phyloP scores from a whole-genome alignment of 768 basidiomycete species.

The Termitomyces sp. region DNA sequence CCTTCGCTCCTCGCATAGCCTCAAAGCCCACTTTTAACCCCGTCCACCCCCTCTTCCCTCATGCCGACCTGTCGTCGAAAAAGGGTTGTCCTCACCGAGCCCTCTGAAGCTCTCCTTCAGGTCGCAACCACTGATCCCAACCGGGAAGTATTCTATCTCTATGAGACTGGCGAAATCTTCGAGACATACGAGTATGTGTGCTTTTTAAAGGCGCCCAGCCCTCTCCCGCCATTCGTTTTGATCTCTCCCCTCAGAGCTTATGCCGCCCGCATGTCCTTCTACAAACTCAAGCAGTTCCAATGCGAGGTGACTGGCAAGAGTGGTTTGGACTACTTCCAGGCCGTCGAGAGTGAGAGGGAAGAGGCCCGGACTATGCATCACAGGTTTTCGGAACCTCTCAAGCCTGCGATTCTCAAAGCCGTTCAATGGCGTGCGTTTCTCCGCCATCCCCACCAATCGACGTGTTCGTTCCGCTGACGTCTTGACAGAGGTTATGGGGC shows the following conservation, averaged over 20 bases:
- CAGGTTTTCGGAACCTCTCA: slow-evolving; percentile 89
- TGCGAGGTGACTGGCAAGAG: slow-evolving; percentile 97
- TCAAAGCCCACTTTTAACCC: slow-evolving; percentile 15
- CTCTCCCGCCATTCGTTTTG: slow-evolving; percentile 15
- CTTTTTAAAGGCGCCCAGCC: slow-evolving; percentile 20
- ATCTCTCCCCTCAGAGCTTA: slow-evolving; percentile 50
- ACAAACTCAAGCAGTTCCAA: slow-evolving; percentile 90
- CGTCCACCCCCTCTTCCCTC: slow-evolving; percentile 18
- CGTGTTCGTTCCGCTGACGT: slow-evolving; percentile 12
- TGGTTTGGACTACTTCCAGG: slow-evolving; percentile 90
- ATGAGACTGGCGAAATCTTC: slow-evolving; percentile 96
- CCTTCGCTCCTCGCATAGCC: slow-evolving; percentile 15
- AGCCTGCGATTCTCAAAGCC: slow-evolving; percentile 83
- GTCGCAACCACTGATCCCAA: slow-evolving; percentile 58
- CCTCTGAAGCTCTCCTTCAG: slow-evolving; percentile 64
- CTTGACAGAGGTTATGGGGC: slow-evolving; percentile 86
- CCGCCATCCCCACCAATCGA: slow-evolving; percentile 16
- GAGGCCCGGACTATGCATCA: slow-evolving; percentile 88
- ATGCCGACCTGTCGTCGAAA: slow-evolving; percentile 92
- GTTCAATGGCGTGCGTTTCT: slow-evolving; percentile 92
- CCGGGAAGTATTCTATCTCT: slow-evolving; percentile 85
- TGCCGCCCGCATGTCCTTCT: slow-evolving; percentile 90
- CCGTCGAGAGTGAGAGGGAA: slow-evolving; percentile 83
- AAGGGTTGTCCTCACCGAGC: slow-evolving; percentile 84
- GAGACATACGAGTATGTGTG: slow-evolving; percentile 86